Evolutionary conservation across 1,284 basidiomycete genomes (phyloP).

Genomic region (Gymnopus androsaceus): DNA sequence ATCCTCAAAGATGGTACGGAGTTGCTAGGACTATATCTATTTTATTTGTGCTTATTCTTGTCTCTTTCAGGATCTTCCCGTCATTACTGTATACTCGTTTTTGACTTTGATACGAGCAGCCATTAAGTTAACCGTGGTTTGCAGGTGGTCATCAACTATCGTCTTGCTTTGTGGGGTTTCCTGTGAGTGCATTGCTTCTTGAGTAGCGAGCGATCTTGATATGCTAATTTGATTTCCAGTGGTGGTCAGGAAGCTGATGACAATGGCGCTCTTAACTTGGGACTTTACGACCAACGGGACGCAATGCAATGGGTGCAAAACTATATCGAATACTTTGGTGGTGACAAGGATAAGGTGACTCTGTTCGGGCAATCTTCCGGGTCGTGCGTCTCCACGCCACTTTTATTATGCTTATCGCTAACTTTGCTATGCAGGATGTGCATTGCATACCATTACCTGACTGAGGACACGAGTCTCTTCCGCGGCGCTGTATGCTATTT

Average conservation of each 20-base stretch:
- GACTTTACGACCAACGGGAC: conserved; percentile 36
- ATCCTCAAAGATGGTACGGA: background rate
- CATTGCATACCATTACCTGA: conserved; percentile 2
- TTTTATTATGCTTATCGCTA: background rate
- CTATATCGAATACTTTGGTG: conserved; percentile 40
- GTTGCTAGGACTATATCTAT: background rate
- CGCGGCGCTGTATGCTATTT: background rate
- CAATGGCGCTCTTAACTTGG: conserved; percentile 36
- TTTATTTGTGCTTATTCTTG: background rate
- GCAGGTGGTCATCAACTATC: conserved; percentile 12
- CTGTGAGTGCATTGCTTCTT: background rate
- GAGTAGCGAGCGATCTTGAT: background rate
- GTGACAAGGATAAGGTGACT: conserved; percentile 30
- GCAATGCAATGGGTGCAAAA: conserved; percentile 40
- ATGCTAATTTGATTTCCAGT: conserved; percentile 20
- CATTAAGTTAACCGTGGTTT: too few species aligned
- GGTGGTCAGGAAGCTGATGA: conserved; percentile 32
- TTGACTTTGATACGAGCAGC: background rate
- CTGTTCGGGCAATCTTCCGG: background rate
- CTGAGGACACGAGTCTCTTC: background rate
- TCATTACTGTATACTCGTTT: background rate
- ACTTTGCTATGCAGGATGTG: background rate
- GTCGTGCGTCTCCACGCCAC: background rate
- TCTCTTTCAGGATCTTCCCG: background rate
- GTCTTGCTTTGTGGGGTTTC: conserved; percentile 12